These are phyloP conservation scores for Thielaviopsis cerberus DNA, from an alignment of 2,329 filamentous ascomycete species.

Conservation along the genomic window DNA sequence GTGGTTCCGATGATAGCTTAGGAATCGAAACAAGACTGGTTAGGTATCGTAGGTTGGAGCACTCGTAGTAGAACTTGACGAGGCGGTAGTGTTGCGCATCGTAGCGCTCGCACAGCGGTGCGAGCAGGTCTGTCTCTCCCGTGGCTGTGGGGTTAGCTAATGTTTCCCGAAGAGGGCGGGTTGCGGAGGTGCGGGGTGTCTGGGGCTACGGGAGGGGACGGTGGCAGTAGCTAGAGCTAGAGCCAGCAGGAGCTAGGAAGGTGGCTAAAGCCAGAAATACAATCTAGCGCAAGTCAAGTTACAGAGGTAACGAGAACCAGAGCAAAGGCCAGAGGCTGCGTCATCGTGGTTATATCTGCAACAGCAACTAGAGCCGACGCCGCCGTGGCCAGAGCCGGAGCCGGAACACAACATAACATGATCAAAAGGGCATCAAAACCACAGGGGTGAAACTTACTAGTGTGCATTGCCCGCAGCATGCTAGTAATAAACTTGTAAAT, in stretches of 20 bases:
- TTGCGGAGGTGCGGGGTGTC: too few species aligned
- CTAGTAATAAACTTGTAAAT: conserved; percentile 99
- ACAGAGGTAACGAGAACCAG: too few species aligned
- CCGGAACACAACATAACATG: too few species aligned
- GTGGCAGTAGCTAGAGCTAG: not conserved
- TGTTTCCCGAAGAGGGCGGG: too few species aligned
- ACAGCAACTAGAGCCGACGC: too few species aligned
- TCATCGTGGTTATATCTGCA: too few species aligned
- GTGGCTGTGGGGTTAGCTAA: conserved; percentile 38
- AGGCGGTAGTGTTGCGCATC: conserved; percentile 92
- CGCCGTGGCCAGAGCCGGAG: too few species aligned
- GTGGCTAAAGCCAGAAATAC: too few species aligned
- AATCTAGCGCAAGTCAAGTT: too few species aligned
- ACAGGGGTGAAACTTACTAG: conserved; percentile 38
- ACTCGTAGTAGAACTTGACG: conserved; percentile 97
- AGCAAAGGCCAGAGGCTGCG: too few species aligned
- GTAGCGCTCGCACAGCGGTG: conserved; percentile 73
- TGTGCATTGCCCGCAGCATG: conserved; percentile 97
- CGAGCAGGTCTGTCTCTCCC: conserved; percentile 80
- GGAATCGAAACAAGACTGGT: conserved; percentile 93
- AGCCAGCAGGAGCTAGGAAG: too few species aligned
- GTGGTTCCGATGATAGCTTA: conserved; percentile 84
- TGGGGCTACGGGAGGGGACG: not conserved
- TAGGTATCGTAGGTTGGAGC: conserved; percentile 88
- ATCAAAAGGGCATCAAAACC: too few species aligned